A percentile compares a stretch with the other conserved stretches of the same genome.
phyloP scores from a whole-genome alignment of 352 stramenopile species.

The Globisporangium barbulae region DNA sequence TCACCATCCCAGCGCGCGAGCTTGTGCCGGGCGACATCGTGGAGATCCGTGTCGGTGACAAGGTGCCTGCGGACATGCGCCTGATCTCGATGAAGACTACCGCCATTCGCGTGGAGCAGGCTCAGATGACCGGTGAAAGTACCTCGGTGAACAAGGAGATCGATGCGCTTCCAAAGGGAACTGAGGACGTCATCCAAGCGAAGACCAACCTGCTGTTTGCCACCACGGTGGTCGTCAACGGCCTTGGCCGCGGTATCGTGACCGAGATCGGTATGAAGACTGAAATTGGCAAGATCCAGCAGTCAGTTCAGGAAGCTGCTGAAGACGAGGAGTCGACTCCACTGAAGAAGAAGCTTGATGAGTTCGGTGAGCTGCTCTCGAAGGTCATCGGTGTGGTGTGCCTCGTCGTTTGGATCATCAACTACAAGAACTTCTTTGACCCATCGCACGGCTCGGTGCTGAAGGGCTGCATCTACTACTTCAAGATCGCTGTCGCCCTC shows the following conservation, averaged over 20 bases:
- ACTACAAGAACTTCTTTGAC: conserved; percentile 97
- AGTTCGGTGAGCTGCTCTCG: conserved; percentile 96
- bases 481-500: conserved; percentile 98
- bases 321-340: conserved; percentile 95
- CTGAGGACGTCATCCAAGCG: conserved; percentile 85
- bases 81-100: conserved; percentile 94
- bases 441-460: conserved; percentile 85
- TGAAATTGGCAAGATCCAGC: conserved; percentile 98
- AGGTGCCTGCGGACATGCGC: conserved; percentile 96
- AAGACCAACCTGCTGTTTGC: conserved; percentile 98
- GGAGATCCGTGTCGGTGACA: conserved; percentile 95
- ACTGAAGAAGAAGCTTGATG: conserved; percentile 97
- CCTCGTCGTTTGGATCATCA: conserved; percentile 95
- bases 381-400: conserved; percentile 98
- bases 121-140: conserved; percentile 96
- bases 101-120: conserved; percentile 94
- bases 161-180: conserved; percentile 58
- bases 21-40: conserved; percentile 98
- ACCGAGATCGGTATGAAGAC: conserved; percentile 97
- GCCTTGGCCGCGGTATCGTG: conserved; percentile 91
- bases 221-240: conserved; percentile 97
- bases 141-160: conserved; percentile 92
- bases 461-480: conserved; percentile 98
- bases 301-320: conserved; percentile 90
- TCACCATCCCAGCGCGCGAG: conserved; percentile 82